Evolutionary conservation across 2,329 filamentous ascomycete genomes (phyloP).

Genomic region (Stagonosporopsis vannaccii): DNA sequence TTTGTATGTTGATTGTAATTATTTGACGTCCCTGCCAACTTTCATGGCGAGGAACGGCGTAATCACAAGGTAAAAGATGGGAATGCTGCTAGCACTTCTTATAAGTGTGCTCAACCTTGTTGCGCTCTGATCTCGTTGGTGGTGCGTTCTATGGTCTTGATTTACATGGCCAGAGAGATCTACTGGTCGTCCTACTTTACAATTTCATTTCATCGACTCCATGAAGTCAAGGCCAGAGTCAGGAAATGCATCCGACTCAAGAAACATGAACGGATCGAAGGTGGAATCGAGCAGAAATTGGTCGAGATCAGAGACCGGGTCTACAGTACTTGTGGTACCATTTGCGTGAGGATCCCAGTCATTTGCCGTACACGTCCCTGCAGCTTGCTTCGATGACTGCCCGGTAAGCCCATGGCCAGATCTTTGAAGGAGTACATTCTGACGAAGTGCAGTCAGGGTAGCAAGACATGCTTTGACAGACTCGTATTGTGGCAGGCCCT

Average conservation of each 20-base stretch:
- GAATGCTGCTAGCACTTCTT: too few relatives aligned
- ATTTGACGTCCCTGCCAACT: too few relatives aligned
- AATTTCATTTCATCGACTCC: neutral
- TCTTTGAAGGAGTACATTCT: conserved; percentile 4
- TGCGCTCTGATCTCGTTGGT: too few relatives aligned
- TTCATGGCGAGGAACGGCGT: too few relatives aligned
- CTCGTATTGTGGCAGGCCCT: conserved; percentile 5
- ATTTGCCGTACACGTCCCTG: neutral
- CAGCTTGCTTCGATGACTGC: neutral
- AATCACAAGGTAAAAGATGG: too few relatives aligned
- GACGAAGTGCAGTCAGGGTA: conserved; percentile 4
- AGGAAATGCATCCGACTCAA: conserved; percentile 2
- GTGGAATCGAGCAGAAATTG: neutral
- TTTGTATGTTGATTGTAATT: too few relatives aligned
- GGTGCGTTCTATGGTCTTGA: neutral
- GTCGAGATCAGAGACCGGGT: neutral
- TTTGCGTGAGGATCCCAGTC: neutral
- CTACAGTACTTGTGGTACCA: too few relatives aligned
- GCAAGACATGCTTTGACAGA: conserved; percentile 15
- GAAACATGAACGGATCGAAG: conserved; percentile 7
- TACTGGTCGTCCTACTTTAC: neutral
- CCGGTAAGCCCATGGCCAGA: neutral
- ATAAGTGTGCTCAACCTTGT: too few relatives aligned
- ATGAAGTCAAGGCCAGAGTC: conserved; percentile 6
- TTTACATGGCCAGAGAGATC: neutral